Evolutionary conservation across 192 early-diverging fungal species (phyloP).

Genomic region (Rhizophlyctis rosea): DNA sequence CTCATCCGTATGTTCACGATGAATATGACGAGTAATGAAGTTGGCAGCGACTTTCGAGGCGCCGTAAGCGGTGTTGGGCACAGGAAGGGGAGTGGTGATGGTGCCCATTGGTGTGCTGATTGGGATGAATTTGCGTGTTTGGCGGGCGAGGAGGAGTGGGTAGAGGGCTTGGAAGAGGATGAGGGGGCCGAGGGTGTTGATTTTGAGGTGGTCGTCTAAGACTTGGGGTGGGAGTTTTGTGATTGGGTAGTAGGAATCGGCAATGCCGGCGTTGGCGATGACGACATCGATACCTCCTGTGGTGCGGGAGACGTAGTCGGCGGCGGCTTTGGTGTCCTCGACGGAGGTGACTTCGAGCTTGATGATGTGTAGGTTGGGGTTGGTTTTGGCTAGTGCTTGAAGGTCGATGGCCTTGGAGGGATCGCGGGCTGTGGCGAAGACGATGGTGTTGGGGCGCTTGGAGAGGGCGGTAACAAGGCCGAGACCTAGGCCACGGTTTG

Average conservation of each 20-base stretch:
- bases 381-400: neutral
- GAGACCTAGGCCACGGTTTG: constrained; percentile 14
- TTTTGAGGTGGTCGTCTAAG: neutral
- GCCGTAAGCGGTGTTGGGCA: constrained; percentile 4
- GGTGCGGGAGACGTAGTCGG: neutral
- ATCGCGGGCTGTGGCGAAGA: constrained; percentile 10
- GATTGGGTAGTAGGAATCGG: neutral
- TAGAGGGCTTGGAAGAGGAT: neutral
- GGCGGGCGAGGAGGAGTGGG: neutral
- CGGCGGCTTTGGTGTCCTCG: neutral
- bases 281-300: constrained; percentile 7
- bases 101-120: constrained; percentile 4
- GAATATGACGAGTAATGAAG: constrained; percentile 1
- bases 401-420: constrained; percentile 1
- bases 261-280: constrained; percentile 14
- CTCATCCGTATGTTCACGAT: constrained; percentile 1
- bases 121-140: constrained; percentile 1
- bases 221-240: neutral
- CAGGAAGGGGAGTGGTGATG: neutral
- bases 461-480: constrained; percentile 1
- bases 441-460: constrained; percentile 6
- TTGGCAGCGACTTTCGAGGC: constrained; percentile 7
- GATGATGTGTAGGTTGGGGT: constrained; percentile 13
- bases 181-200: constrained; percentile 10
- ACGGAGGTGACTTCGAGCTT: constrained; percentile 15